Evolutionary conservation across 257 asterid species (phyloP).

Genomic region (Ajuga chamaepitys): DNA sequence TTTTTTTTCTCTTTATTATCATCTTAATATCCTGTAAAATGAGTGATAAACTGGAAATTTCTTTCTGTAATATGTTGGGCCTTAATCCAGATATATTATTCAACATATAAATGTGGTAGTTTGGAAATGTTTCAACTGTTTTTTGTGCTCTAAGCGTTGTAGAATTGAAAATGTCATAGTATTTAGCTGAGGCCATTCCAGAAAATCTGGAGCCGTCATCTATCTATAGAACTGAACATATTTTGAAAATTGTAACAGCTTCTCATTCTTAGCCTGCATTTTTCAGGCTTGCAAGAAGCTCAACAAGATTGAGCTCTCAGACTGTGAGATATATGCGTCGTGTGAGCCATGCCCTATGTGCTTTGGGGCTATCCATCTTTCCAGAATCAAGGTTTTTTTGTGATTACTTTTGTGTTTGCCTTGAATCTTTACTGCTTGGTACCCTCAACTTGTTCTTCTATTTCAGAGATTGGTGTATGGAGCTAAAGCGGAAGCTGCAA

Average conservation of each 20-base stretch:
- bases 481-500: constrained; percentile 97
- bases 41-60: too few species aligned
- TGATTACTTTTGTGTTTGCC: background rate
- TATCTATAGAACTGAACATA: too few species aligned
- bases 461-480: constrained; percentile 90
- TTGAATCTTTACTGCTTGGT: background rate
- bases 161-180: background rate
- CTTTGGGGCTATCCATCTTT: constrained; percentile 97
- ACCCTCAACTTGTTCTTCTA: background rate
- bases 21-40: too few species aligned
- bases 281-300: constrained; percentile 96
- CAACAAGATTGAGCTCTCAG: constrained; percentile 79
- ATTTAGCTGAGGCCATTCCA: background rate
- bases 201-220: background rate
- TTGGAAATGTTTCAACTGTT: background rate
- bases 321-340: constrained; percentile 95
- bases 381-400: constrained; percentile 66
- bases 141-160: background rate
- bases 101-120: background rate
- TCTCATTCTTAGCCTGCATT: constrained; percentile 10
- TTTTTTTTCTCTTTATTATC: too few species aligned
- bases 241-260: background rate
- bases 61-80: too few species aligned
- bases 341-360: constrained; percentile 99
- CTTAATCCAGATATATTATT: too few species aligned